These are phyloP conservation scores for Trebouxia gelatinosa DNA, from an alignment of 163 green algal genomes.

Conservation along the genomic window DNA sequence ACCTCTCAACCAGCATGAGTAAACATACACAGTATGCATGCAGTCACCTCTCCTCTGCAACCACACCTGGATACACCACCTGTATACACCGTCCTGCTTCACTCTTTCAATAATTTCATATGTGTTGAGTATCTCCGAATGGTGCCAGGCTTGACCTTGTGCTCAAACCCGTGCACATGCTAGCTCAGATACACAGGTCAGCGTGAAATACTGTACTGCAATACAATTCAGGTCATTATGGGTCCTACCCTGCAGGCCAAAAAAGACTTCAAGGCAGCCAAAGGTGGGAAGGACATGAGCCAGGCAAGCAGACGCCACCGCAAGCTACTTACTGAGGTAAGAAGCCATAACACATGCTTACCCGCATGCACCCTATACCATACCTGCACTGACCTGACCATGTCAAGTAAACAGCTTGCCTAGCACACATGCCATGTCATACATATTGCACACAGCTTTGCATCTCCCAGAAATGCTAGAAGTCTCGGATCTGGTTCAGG, in stretches of 20 bases:
- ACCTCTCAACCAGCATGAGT: too few relatives aligned
- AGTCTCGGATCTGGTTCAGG: too few relatives aligned
- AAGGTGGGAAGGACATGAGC: neutral
- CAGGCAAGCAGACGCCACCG: conserved; percentile 11
- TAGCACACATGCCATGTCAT: neutral
- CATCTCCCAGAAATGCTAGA: neutral
- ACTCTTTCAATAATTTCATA: neutral
- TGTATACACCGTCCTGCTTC: neutral
- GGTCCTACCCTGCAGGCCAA: neutral
- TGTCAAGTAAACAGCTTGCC: neutral
- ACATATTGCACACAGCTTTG: neutral
- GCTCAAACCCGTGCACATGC: neutral
- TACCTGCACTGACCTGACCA: neutral
- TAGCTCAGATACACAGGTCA: neutral
- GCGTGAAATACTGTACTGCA: neutral
- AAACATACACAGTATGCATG: neutral
- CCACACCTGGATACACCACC: too few relatives aligned
- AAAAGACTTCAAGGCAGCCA: conserved; percentile 5
- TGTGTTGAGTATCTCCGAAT: neutral
- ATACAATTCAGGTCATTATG: neutral
- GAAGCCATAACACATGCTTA: neutral
- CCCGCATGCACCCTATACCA: neutral
- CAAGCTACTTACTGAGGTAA: conserved; percentile 29
- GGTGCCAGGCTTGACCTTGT: neutral
- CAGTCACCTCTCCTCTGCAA: too few relatives aligned